These are phyloP conservation scores for Polyporus arcularius DNA, from an alignment of 768 basidiomycete species.

Conservation along the genomic window DNA sequence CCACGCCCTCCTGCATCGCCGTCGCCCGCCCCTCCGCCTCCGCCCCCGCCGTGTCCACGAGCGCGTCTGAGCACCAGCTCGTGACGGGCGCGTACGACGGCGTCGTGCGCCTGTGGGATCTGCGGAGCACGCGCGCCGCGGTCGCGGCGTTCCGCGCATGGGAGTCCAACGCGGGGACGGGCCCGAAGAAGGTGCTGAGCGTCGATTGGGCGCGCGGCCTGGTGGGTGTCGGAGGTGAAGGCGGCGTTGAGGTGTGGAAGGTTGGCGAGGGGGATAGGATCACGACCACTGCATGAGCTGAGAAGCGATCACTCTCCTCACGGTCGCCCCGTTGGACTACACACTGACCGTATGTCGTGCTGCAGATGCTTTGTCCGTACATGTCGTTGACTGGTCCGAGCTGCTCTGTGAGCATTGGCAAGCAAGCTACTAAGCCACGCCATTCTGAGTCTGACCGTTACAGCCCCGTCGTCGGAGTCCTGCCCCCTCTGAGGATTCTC, in stretches of 20 bases:
- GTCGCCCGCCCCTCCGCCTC: slow-evolving; percentile 10
- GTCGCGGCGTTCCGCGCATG: slow-evolving; percentile 52
- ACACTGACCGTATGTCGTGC: too few species aligned
- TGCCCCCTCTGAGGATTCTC: too few species aligned
- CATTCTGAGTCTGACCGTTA: too few species aligned
- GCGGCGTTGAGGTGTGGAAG: slow-evolving; percentile 33
- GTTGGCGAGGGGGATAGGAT: slow-evolving; percentile 20
- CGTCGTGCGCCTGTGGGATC: slow-evolving; percentile 74
- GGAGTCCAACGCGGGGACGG: background rate
- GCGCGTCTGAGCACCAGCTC: slow-evolving; percentile 49
- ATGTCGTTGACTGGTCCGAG: too few species aligned
- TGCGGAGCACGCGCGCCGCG: slow-evolving; percentile 65
- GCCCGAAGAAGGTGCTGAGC: slow-evolving; percentile 11
- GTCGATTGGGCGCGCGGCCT: slow-evolving; percentile 29
- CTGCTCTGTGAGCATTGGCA: too few species aligned
- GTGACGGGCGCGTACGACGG: slow-evolving; percentile 80
- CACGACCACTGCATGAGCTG: too few species aligned
- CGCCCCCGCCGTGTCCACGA: background rate
- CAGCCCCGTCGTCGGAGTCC: too few species aligned
- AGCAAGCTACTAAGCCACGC: too few species aligned
- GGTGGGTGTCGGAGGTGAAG: slow-evolving; percentile 29
- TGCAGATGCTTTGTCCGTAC: too few species aligned
- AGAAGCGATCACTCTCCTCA: too few species aligned
- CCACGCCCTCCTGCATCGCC: slow-evolving; percentile 65
- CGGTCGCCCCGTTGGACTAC: too few species aligned